phyloP scores from a whole-genome alignment of 2,329 filamentous ascomycete genomes.

The Coccinonectria pachysandricola region DNA sequence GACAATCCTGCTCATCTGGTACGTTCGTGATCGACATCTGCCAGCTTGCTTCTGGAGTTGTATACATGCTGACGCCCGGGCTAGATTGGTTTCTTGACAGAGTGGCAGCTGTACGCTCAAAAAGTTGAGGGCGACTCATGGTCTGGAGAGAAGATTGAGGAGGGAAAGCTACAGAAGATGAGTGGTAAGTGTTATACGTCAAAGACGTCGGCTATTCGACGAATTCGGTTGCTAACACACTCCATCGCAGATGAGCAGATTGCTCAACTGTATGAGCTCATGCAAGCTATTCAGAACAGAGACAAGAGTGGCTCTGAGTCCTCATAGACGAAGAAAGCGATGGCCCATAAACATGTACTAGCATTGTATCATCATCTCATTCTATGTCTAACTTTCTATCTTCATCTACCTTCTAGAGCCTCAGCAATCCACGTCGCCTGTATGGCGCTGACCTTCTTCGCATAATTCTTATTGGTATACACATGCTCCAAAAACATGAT shows the following conservation, averaged over 20 bases:
- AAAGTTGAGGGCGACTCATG: slow-evolving; percentile 80
- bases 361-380: slow-evolving; percentile 5
- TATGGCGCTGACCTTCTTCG: slow-evolving; percentile 54
- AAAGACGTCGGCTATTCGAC: too few relatives aligned
- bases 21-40: too few relatives aligned
- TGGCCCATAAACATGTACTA: slow-evolving; percentile 5
- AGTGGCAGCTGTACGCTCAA: slow-evolving; percentile 95
- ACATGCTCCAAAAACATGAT: slow-evolving; percentile 62
- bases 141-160: slow-evolving; percentile 76
- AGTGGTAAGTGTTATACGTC: slow-evolving; percentile 65
- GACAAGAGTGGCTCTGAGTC: slow-evolving; percentile 16
- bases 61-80: slow-evolving; percentile 7
- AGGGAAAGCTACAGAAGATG: slow-evolving; percentile 80
- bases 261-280: slow-evolving; percentile 86
- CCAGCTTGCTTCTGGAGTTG: too few relatives aligned
- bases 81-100: slow-evolving; percentile 87
- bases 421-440: slow-evolving; percentile 50
- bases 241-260: slow-evolving; percentile 71
- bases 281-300: slow-evolving; percentile 61
- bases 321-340: slow-evolving; percentile 8
- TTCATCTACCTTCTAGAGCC: slow-evolving; percentile 27
- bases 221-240: too few relatives aligned
- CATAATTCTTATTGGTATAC: slow-evolving; percentile 56
- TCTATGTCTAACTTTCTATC: neutral
- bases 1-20: slow-evolving; percentile 92